Conservation (phyloP, 257 asterid genomes). For the Craterostigma plantagineum region DNA sequence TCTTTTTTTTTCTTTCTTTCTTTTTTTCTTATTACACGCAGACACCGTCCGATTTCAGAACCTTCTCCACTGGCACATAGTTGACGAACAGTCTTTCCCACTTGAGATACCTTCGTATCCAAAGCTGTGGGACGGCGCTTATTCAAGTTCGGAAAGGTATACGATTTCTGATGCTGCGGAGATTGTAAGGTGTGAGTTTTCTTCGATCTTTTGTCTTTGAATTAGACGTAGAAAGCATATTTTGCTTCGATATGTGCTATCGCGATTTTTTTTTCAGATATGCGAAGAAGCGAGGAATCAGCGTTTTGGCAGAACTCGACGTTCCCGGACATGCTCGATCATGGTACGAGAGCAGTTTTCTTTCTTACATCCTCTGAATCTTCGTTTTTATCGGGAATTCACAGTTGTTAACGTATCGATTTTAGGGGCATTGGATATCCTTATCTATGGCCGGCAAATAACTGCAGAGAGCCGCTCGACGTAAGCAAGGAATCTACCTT, state of each 20-base stretch:
- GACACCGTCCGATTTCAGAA: conserved; percentile 25
- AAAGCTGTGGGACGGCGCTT: conserved; percentile 76
- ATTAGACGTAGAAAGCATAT: too few relatives aligned
- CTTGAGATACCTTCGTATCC: conserved; percentile 85
- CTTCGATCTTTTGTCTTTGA: neutral
- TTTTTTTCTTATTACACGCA: neutral
- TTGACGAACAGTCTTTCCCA: conserved; percentile 87
- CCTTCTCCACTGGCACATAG: conserved; percentile 98
- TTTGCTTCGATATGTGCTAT: too few relatives aligned
- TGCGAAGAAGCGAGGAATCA: conserved; percentile 68
- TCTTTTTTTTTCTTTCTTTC: too few relatives aligned
- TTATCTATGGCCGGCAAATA: conserved; percentile 56
- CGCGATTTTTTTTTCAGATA: conserved; percentile 27
- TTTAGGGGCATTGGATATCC: conserved; percentile 89
- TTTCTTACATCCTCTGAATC: too few relatives aligned
- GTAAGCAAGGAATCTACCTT: conserved; percentile 79
- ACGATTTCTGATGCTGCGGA: conserved; percentile 64
- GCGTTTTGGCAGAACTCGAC: conserved; percentile 81
- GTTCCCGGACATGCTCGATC: conserved; percentile 90
- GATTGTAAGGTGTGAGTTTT: conserved; percentile 35
- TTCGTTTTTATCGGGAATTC: too few relatives aligned
- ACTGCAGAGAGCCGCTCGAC: conserved; percentile 76
- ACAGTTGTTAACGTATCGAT: too few relatives aligned
- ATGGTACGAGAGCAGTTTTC: conserved; percentile 37
- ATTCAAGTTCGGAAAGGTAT: conserved; percentile 48